phyloP scores from a whole-genome alignment of 2,329 filamentous ascomycete genomes.

The Ascocoryne sarcoides region DNA sequence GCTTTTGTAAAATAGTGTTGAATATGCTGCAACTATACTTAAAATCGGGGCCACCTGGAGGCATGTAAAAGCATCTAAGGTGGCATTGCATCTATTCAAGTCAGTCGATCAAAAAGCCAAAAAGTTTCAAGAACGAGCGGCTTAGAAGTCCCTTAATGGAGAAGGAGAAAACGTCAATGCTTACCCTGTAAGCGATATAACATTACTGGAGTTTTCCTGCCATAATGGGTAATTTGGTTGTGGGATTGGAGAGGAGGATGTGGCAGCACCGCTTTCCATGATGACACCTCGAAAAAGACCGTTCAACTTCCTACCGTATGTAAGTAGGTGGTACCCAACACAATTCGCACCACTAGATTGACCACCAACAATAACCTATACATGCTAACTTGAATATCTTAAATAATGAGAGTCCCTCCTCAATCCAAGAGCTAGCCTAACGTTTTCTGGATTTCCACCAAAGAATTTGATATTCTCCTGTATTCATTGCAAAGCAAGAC shows the following conservation, averaged over 20 bases:
- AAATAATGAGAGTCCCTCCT: too few species aligned
- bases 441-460: too few species aligned
- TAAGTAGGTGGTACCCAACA: constrained; percentile 3
- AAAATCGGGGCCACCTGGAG: constrained; percentile 9
- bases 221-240: constrained; percentile 4
- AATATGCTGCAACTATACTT: constrained; percentile 4
- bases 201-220: constrained; percentile 5
- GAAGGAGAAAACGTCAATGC: background rate
- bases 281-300: background rate
- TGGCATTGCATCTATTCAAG: constrained; percentile 2
- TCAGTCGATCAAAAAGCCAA: too few species aligned
- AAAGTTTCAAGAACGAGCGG: too few species aligned
- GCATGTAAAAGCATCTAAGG: constrained; percentile 4
- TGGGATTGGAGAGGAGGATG: constrained; percentile 11
- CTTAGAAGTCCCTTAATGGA: background rate
- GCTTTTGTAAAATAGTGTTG: constrained; percentile 1
- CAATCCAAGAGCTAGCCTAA: too few species aligned
- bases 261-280: background rate
- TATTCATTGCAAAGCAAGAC: constrained; percentile 34
- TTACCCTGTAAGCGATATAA: constrained; percentile 8
- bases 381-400: too few species aligned
- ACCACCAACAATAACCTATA: constrained; percentile 13
- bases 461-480: constrained; percentile 36
- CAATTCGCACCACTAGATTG: constrained; percentile 11
- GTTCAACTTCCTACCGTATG: background rate